A percentile compares a stretch with the other conserved stretches of the same genome.
phyloP scores from a whole-genome alignment of 2,329 filamentous ascomycete species.

The Sporothrix mexicana region DNA sequence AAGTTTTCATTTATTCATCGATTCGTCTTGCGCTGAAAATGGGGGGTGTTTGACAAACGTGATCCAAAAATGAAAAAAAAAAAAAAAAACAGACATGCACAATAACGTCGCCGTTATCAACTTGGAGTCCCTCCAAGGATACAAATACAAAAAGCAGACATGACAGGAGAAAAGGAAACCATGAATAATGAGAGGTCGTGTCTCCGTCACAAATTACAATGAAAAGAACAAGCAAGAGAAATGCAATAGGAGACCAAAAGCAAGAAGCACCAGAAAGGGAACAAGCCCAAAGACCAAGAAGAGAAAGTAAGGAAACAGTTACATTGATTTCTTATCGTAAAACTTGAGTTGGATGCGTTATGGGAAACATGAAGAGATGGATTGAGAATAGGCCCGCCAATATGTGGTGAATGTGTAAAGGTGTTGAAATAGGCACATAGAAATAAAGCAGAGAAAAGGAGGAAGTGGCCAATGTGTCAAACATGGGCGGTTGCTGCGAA shows the following conservation, averaged over 20 bases:
- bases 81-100: too few relatives aligned
- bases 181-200: not conserved
- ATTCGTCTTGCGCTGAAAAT: not conserved
- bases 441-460: not conserved
- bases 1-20: not conserved
- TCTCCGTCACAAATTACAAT: slow-evolving; percentile 21
- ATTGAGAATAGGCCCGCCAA: not conserved
- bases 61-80: not conserved
- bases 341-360: not conserved
- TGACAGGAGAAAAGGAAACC: not conserved
- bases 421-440: slow-evolving; percentile 23
- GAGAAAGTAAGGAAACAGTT: not conserved
- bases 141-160: slow-evolving; percentile 13
- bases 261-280: not conserved
- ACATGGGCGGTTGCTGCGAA: slow-evolving; percentile 28
- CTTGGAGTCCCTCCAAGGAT: not conserved
- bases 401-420: not conserved
- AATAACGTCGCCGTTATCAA: not conserved
- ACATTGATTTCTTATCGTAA: not conserved
- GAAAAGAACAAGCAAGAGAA: not conserved
- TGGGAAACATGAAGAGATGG: not conserved
- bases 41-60: not conserved
- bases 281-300: not conserved
- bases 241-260: slow-evolving; percentile 1
- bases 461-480: slow-evolving; percentile 30